Base-by-base conservation (phyloP, 495 filamentous ascomycete genomes). In the Penicillium coffeae region DNA sequence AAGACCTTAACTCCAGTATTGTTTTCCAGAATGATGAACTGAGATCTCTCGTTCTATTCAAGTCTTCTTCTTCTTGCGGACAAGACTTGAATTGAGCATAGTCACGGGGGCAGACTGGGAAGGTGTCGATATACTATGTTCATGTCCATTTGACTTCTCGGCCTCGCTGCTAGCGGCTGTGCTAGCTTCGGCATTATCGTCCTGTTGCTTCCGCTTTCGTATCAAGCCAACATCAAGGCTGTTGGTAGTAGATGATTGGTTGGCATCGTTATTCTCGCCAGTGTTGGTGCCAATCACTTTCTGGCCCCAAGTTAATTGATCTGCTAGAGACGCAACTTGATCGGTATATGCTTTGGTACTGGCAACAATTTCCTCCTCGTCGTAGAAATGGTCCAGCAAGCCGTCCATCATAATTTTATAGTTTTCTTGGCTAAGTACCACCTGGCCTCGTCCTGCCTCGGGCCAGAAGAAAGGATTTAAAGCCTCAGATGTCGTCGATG, bases 341-440 rank as follows among this genome's bases (percentile, higher is more conserved):
- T 81, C 78, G 16, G 87, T 75, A 86, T 90, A 96, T 34, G 83
- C 78, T 45, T 65, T 71, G 8, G 89, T 90, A 59, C 87, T 89
- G 18, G 73, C 69, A 12, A 68, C 68, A 4, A 89, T 85, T n/a
- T 86, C 77, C 2, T 83, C 75, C 19, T 84, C 54, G 30, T 81
- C 84, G 9, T 82, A 82, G 66, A 96, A 96, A 62, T 96, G 79
- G 19, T 85, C 80, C n/a, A 96, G 77, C 1, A 98, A 73, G 27
- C 89, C 68, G 54, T 94, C 86, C 47, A 83, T 80, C n/a, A 84
- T 80, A 8, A 81, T 76, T 49, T 87, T 84, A 69, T 95, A 98
- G 33, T 83, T 81, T 44, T 75, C 75, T 30, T 88, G 84, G 32
- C 75, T 75, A 7, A 95, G 73, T 2, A 94, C 70, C 7, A 86